These are phyloP conservation scores for Podospora conica DNA, from an alignment of 495 filamentous ascomycete species.

Conservation along the genomic window DNA sequence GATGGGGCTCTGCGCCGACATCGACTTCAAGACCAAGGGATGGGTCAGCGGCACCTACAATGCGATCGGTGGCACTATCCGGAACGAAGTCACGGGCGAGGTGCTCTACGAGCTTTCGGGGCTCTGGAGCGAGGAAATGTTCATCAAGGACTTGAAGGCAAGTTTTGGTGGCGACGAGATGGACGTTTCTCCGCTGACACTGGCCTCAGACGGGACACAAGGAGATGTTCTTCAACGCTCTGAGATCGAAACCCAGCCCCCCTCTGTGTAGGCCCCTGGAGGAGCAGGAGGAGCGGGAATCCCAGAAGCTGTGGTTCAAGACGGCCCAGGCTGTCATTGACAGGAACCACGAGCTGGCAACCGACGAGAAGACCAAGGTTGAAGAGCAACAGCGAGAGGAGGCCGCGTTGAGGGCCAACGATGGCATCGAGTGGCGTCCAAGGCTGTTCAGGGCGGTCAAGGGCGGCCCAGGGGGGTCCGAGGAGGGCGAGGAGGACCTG, in stretches of 20 bases:
- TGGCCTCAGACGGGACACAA: slow-evolving; percentile 71
- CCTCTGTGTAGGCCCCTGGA: slow-evolving; percentile 70
- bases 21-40: slow-evolving; percentile 98
- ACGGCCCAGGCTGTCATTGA: slow-evolving; percentile 75
- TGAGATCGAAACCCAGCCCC: slow-evolving; percentile 63
- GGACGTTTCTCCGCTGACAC: slow-evolving; percentile 5
- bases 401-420: slow-evolving; percentile 70
- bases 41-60: slow-evolving; percentile 97
- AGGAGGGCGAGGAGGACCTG: slow-evolving; percentile 79
- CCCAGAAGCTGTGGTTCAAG: slow-evolving; percentile 75
- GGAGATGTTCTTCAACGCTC: slow-evolving; percentile 83
- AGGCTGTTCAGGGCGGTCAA: slow-evolving; percentile 71
- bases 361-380: slow-evolving; percentile 90
- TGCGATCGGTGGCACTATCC: slow-evolving; percentile 88
- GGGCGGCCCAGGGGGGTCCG: slow-evolving; percentile 63
- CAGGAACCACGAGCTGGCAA: slow-evolving; percentile 81
- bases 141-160: slow-evolving; percentile 75
- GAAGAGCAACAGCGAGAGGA: slow-evolving; percentile 89
- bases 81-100: slow-evolving; percentile 80
- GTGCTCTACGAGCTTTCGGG: slow-evolving; percentile 84
- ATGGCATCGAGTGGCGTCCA: slow-evolving; percentile 86
- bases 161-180: slow-evolving; percentile 15
- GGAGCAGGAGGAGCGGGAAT: slow-evolving; percentile 89
- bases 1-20: slow-evolving; percentile 74
- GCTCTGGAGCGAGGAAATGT: slow-evolving; percentile 92